phyloP scores from a whole-genome alignment of 441 rosid species.

The Pelargonium fulgidum region DNA sequence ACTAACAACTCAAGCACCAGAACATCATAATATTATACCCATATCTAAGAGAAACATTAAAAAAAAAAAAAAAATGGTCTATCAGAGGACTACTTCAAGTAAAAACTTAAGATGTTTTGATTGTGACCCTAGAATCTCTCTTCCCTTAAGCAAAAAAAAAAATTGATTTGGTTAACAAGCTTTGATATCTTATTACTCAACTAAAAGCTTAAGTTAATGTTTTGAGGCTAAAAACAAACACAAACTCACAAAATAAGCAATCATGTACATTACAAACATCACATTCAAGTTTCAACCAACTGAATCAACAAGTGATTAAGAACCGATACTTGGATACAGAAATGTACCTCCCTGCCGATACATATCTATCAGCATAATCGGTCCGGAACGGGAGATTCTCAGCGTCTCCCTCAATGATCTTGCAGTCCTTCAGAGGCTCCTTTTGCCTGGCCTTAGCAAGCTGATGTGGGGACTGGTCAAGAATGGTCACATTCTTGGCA shows the following conservation, averaged over 20 bases:
- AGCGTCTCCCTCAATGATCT: conserved; percentile 47
- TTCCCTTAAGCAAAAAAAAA: no score
- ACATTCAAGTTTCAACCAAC: neutral
- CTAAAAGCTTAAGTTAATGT: no score
- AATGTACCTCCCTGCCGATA: conserved; percentile 46
- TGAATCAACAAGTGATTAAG: neutral
- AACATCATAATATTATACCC: neutral
- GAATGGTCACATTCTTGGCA: conserved; percentile 46
- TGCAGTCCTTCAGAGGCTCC: conserved; percentile 48
- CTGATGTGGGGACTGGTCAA: conserved; percentile 51
- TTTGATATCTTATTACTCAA: no score
- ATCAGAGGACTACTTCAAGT: no score
- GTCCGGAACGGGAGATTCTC: conserved; percentile 47
- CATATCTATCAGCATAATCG: conserved; percentile 43
- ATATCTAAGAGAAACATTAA: no score
- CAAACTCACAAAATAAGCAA: neutral
- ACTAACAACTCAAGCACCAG: neutral
- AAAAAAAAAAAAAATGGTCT: no score
- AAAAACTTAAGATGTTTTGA: no score
- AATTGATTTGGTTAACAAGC: no score
- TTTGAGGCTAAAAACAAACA: neutral
- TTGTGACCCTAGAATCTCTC: no score
- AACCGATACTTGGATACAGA: neutral
- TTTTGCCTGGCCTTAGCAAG: conserved; percentile 48
- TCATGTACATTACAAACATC: neutral